phyloP scores from a whole-genome alignment of 1,139 yeast genomes.

The Candida mesenterica region DNA sequence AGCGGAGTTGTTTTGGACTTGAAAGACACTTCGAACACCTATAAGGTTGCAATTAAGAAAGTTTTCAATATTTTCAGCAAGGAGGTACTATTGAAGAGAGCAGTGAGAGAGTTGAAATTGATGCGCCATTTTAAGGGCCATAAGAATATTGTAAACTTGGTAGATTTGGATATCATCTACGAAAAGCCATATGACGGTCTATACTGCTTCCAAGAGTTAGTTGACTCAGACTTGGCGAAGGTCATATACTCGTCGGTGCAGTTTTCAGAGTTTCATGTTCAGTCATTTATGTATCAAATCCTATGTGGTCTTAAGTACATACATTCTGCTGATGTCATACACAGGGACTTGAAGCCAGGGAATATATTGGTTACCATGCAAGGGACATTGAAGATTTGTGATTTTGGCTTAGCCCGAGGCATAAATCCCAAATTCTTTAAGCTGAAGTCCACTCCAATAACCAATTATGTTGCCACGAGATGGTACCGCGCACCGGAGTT shows the following conservation, averaged over 20 bases:
- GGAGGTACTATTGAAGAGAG: conserved; percentile 67
- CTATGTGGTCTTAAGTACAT: conserved; percentile 78
- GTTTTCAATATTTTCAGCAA: conserved; percentile 64
- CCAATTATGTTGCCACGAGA: conserved; percentile 89
- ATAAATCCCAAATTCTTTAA: conserved; percentile 46
- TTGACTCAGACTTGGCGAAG: conserved; percentile 75
- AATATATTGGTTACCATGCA: conserved; percentile 71
- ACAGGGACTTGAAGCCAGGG: conserved; percentile 84
- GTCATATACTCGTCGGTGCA: conserved; percentile 76
- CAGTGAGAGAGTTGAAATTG: conserved; percentile 73
- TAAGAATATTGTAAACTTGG: conserved; percentile 66
- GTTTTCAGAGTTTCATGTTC: conserved; percentile 81
- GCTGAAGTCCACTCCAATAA: conserved; percentile 44
- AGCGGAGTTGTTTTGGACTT: conserved; percentile 9
- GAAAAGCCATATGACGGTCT: conserved; percentile 75
- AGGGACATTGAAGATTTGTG: conserved; percentile 77
- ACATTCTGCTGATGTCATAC: conserved; percentile 83
- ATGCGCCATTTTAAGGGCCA: conserved; percentile 84
- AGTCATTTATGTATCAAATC: conserved; percentile 72
- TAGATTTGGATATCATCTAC: conserved; percentile 70
- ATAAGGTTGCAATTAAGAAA: conserved; percentile 69
- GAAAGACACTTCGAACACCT: conserved; percentile 6
- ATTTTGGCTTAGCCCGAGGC: conserved; percentile 87
- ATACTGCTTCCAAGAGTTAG: conserved; percentile 76
- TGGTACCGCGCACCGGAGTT: conserved; percentile 97